These are phyloP conservation scores for Peronosclerospora sorghi DNA, from an alignment of 352 stramenopile genomes.

Conservation along the genomic window DNA sequence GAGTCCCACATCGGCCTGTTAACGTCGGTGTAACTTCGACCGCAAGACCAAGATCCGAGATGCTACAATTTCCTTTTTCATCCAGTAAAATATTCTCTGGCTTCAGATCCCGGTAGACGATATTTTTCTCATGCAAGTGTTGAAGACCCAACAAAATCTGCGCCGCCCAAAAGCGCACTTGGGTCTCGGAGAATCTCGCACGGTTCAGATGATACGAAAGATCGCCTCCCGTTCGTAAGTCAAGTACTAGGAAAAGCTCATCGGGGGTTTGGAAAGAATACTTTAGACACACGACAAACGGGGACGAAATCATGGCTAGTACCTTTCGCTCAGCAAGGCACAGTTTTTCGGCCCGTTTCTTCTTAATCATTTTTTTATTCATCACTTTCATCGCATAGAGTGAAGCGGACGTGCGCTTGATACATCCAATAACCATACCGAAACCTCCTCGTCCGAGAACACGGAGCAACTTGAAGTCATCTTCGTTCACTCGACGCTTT, in stretches of 20 bases:
- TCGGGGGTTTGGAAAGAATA: slow-evolving; percentile 92
- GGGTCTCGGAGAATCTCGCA: slow-evolving; percentile 49
- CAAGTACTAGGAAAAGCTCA: slow-evolving; percentile 94
- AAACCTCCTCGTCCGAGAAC: slow-evolving; percentile 94
- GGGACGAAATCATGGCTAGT: slow-evolving; percentile 56
- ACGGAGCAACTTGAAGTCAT: slow-evolving; percentile 94
- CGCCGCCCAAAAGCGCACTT: slow-evolving; percentile 75
- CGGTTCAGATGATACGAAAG: slow-evolving; percentile 82
- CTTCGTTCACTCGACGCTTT: slow-evolving; percentile 83
- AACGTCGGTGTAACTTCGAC: slow-evolving; percentile 87
- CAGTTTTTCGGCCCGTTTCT: slow-evolving; percentile 86
- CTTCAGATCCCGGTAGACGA: slow-evolving; percentile 86
- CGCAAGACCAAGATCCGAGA: slow-evolving; percentile 95
- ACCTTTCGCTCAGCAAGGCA: slow-evolving; percentile 71
- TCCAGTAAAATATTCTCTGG: slow-evolving; percentile 87
- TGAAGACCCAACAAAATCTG: slow-evolving; percentile 67
- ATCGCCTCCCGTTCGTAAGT: slow-evolving; percentile 95
- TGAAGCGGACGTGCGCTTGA: slow-evolving; percentile 85
- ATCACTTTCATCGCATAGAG: slow-evolving; percentile 84
- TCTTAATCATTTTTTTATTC: slow-evolving; percentile 85
- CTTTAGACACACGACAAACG: slow-evolving; percentile 94
- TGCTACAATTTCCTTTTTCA: slow-evolving; percentile 91
- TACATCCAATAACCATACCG: slow-evolving; percentile 94
- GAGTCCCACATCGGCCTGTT: slow-evolving; percentile 56
- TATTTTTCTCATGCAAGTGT: slow-evolving; percentile 85